Evolutionary conservation across 1,284 basidiomycete species (phyloP).

Genomic region (Singerocomus rubriflavus): DNA sequence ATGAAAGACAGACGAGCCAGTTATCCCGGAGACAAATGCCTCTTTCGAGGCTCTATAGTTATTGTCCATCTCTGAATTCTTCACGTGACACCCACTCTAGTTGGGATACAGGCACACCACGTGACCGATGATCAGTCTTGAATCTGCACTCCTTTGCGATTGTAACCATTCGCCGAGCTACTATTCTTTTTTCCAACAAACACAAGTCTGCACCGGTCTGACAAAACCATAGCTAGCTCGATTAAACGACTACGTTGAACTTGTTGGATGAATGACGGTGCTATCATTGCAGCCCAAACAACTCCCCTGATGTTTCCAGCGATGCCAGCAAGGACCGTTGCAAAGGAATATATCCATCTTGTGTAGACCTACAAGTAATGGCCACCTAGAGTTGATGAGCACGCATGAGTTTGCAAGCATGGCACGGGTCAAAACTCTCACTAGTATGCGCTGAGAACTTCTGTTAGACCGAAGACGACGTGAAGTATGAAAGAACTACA

Average conservation of each 20-base stretch:
- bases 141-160: too few species aligned
- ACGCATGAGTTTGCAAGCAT: background rate
- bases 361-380: conserved; percentile 67
- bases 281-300: background rate
- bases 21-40: conserved; percentile 80
- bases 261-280: background rate
- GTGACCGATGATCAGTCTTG: background rate
- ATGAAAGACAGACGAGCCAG: conserved; percentile 73
- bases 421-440: conserved; percentile 27
- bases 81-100: too few species aligned
- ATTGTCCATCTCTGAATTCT: conserved; percentile 15
- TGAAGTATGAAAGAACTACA: conserved; percentile 60
- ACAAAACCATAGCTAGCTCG: conserved; percentile 37
- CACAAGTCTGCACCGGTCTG: conserved; percentile 33
- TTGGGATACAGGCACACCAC: background rate
- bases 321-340: conserved; percentile 60
- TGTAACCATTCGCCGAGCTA: background rate
- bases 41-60: conserved; percentile 84
- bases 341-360: conserved; percentile 60
- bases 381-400: conserved; percentile 48
- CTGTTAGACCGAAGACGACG: conserved; percentile 54
- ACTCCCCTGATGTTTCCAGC: conserved; percentile 55
- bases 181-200: background rate
- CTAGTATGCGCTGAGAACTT: conserved; percentile 57
- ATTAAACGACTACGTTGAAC: conserved; percentile 37